Conservation (phyloP, 306 rosid genomes). For the Pueraria montana region DNA sequence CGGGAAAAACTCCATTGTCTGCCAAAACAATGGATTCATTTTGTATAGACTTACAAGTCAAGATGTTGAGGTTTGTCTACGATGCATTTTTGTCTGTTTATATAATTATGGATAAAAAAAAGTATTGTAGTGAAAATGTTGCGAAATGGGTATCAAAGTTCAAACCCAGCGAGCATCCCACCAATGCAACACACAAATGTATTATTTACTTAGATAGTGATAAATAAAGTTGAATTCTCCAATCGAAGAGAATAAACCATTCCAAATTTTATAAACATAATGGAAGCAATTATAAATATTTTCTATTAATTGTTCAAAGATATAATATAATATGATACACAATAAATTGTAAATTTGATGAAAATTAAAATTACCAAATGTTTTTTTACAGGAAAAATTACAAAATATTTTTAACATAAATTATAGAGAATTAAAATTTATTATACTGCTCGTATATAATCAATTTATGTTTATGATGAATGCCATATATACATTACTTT, state of each 20-base stretch:
- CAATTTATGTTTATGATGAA: background rate
- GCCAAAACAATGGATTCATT: background rate
- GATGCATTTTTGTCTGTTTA: conserved; percentile 32
- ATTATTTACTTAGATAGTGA: conserved; percentile 14
- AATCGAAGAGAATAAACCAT: background rate
- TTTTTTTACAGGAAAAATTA: too few relatives aligned
- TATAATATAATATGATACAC: background rate
- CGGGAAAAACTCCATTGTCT: background rate
- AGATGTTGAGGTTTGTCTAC: background rate
- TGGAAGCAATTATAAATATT: background rate
- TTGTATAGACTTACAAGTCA: background rate
- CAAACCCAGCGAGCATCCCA: conserved; percentile 12
- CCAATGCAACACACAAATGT: conserved; percentile 18
- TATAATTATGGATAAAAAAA: background rate
- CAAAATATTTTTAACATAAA: background rate
- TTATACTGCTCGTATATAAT: background rate
- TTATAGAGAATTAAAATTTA: background rate
- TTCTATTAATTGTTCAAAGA: background rate
- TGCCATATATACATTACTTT: background rate
- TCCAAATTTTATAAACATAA: background rate
- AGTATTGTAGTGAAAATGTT: conserved; percentile 8
- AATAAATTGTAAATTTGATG: background rate
- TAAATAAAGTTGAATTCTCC: conserved; percentile 9
- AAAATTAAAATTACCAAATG: background rate
- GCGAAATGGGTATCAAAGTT: conserved; percentile 16